Base-by-base conservation (phyloP, 177 flowering plant genomes). In the Vitis hybrid region DNA sequence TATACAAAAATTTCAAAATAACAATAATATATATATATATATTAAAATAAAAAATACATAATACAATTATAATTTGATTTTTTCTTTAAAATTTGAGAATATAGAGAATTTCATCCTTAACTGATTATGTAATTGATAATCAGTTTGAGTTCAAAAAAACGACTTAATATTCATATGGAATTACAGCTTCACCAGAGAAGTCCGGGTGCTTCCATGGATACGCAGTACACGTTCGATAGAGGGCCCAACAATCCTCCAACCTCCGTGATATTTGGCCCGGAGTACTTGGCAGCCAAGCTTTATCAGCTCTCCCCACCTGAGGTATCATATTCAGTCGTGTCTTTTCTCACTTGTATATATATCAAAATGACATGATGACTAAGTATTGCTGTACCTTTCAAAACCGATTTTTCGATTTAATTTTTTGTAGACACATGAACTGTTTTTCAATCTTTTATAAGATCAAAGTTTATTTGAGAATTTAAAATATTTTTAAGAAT, bases 221-320 rank as follows among this genome's bases (percentile, higher is more conserved):
- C 15, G 40, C 49, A 62, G 51, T 54, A 21, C 24, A 52, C 49
- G 2, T 71, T 17, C 54, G 78, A 64, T 5, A 5, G 75, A 1
- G 81, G 81, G 3, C 70, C 62, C 0, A 48, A 74, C 15, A 71
- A 75, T 0, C 67, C 70, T 13, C 77, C 82, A 7, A 77, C 82
- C 12, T 6, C 77, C 32, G 4, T 72, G 15, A 13, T 64, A 51
- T 74, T 64, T 46, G 85, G 83, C 11, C 70, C 71, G 11, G 24
- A 73, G 15, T 74, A 64, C 65, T 1, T 75, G 60, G 51, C 75
- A 11, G 64, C 79, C n/a, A 65, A 61, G 55, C 1, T 80, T 3
- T 83, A 81, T 51, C 76, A 74, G 7, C 76, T 73, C 67, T 77
- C 81, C 4, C 76, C 80, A 14, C 79, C 80, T 2, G 82, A 80